Evolutionary conservation across 371 early-diverging fungal species (phyloP).

Genomic region (Mucor velutinosus): DNA sequence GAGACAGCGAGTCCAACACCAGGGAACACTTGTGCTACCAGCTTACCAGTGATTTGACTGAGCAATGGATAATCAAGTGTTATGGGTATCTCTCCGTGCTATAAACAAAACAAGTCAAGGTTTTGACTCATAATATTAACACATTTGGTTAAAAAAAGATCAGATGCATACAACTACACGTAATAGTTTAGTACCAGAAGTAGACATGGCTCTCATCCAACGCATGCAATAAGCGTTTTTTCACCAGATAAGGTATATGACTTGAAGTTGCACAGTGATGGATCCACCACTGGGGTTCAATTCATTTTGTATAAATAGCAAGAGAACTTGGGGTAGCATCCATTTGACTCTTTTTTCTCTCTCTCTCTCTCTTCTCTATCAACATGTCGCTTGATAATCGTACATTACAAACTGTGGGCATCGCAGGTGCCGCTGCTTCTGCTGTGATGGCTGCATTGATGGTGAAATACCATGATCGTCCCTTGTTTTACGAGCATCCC

Average conservation of each 20-base stretch:
- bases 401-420: slow-evolving; percentile 8
- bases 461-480: slow-evolving; percentile 40
- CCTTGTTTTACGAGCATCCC: slow-evolving; percentile 39
- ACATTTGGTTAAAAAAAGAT: background rate
- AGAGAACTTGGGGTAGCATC: background rate
- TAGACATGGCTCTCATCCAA: background rate
- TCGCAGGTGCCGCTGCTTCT: slow-evolving; percentile 13
- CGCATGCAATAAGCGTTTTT: background rate
- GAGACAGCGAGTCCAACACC: background rate
- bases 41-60: background rate
- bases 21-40: background rate
- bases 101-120: background rate
- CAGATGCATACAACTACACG: background rate
- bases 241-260: background rate
- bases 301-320: background rate
- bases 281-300: background rate
- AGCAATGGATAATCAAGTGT: background rate
- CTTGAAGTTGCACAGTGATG: background rate
- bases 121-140: background rate
- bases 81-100: background rate
- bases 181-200: background rate
- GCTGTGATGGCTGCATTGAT: slow-evolving; percentile 19
- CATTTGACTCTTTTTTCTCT: background rate
- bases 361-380: background rate
- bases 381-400: slow-evolving; percentile 6